Base-by-base conservation (phyloP, 2,329 filamentous ascomycete genomes). In the Diaporthe humulicola region DNA sequence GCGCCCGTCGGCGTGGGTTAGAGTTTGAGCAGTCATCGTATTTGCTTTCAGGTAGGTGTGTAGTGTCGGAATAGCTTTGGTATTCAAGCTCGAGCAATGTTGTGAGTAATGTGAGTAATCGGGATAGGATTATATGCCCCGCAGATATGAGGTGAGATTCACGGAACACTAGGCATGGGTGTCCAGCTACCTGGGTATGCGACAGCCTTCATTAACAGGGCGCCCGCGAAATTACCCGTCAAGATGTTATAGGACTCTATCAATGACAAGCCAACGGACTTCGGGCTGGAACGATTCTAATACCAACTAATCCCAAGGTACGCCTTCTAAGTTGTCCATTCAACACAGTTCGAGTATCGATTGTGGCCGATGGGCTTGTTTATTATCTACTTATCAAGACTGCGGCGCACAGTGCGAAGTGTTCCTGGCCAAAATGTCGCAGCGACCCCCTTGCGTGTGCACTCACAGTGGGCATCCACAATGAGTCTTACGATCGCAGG, bases 1-100 rank as follows among this genome's bases (percentile, higher is more conserved):
- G 60, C 74, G 74, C 7, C 74, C 74, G n/a, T 74, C 74, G 22
- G 74, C 52, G 17, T 74, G 71, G 38, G 28, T 61, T 0, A 76
- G 48, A 9, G 48, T 38, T 54, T 71, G 71, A 50, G 70, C 48
- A 10, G 66, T 48, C 74, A 76, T 76, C 19, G 15, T 71, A 10
- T 12, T 4, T 33, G 52, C 25, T 10, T 5, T 25, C 30, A 25
- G 3, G 8, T 52, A 50, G 6, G 9, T 19, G 45, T n/a, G 15
- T 36, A 9, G 25, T 25, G n/a, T 4, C 17, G 50, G 8, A 10
- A 33, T 19, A 5, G 3, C 10, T 22, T 36, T 22, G 2, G 2
- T 14, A 9, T 22, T 28, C 30, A 50, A 45, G 33, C 30, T 40
- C 19, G 56, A 58, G 33, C 56, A 58, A 58, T 36, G 9, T 38